Base-by-base conservation (phyloP, 2,329 filamentous ascomycete species). In the Knoxdaviesia proteae region DNA sequence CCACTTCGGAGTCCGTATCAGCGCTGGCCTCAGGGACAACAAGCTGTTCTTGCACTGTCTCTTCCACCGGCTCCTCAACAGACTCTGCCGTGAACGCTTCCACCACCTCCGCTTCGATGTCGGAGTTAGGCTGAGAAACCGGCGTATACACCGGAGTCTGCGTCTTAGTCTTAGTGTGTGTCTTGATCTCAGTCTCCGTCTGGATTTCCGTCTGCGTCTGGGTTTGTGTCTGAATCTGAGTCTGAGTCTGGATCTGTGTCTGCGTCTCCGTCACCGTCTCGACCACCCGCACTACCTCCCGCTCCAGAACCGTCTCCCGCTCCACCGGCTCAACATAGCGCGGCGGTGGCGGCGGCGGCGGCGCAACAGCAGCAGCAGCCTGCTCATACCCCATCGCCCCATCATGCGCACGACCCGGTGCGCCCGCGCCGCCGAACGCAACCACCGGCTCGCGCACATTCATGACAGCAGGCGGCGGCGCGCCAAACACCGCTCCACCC, bases 231-330 rank as follows among this genome's bases (percentile, higher is more conserved):
- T 38, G 36, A 5, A 29, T 29, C 38, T 39, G 38, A 38, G 36
- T 30, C 20, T 38, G 36, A 30, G 36, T 30, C 11, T 38, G 36
- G 10, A 30, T 30, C 7, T 38, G 36, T 5, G 36, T 30, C 20
- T 38, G 36, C 7, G 36, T 10, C 36, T 38, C 46, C 1, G 55
- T 57, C n/a, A 57, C 50, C 2, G 54, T 59, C 47, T 61, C 55
- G 7, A 61, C 50, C 5, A 61, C 48, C 3, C 52, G 52, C 7
- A 61, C 52, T 0, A 55, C 47, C 40, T 52, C 56, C 36, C 50
- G 53, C 39, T 54, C 49, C 11, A 50, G 52, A 10, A 55, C 49
- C 1, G 49, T 53, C 41, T 56, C 50, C 3, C 48, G 50, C 2
- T 51, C 45, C 6, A 38, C 39, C 7, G 20, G 20, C 20, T 20